Percentiles rank a stretch among this genome's conserved stretches.
These are phyloP conservation scores for Penicillium taxi DNA, from an alignment of 495 filamentous ascomycete genomes.

Conservation along the genomic window DNA sequence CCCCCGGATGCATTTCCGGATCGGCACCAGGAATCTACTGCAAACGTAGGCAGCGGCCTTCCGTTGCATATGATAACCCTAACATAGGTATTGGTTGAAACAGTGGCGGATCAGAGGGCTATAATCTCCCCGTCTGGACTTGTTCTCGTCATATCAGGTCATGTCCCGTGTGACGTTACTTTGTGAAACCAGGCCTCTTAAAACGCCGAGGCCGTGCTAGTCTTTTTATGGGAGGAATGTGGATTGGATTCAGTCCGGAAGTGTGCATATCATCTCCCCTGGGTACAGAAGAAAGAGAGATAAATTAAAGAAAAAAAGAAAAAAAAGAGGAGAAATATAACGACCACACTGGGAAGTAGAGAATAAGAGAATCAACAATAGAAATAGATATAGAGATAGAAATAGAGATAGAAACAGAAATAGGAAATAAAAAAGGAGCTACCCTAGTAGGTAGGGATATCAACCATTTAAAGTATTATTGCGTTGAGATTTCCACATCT, in stretches of 20 bases:
- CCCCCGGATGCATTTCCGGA: conserved; percentile 12
- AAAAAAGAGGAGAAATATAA: not conserved
- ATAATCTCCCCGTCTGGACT: conserved; percentile 10
- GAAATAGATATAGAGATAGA: not conserved
- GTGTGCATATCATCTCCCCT: conserved; percentile 26
- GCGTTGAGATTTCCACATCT: too few relatives aligned
- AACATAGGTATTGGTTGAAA: conserved; percentile 11
- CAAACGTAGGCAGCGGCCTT: conserved; percentile 20
- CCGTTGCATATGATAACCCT: conserved; percentile 2
- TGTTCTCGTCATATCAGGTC: conserved; percentile 24
- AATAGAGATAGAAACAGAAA: not conserved
- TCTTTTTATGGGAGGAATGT: conserved; percentile 14
- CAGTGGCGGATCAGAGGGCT: conserved; percentile 10
- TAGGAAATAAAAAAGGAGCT: not conserved
- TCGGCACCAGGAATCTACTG: conserved; percentile 16
- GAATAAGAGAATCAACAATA: not conserved
- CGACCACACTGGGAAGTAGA: not conserved
- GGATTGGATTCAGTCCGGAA: conserved; percentile 16
- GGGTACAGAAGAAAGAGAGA: conserved; percentile 12
- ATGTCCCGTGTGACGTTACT: conserved; percentile 31
- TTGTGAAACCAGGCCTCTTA: conserved; percentile 27
- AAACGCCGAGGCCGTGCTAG: conserved; percentile 20
- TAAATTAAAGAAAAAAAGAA: conserved; percentile 3
- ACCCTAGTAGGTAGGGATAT: not conserved
- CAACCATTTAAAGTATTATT: too few relatives aligned